A percentile compares a stretch with the other conserved stretches of the same genome.
Conservation (phyloP, 2,329 filamentous ascomycete genomes). For the Colletotrichum sublineola region DNA sequence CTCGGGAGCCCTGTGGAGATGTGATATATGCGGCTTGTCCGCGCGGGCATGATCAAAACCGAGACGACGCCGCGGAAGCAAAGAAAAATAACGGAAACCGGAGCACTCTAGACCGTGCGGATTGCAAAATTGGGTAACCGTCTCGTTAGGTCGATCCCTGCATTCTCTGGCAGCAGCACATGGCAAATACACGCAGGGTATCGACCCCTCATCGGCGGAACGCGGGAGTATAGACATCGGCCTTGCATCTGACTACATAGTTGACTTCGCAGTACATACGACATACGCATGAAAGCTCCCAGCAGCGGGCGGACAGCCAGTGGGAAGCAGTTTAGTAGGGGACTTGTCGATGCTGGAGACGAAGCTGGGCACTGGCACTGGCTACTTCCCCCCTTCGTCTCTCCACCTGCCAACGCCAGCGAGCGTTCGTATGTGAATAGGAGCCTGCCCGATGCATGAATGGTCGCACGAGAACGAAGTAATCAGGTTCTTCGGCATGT, state of each 20-base stretch:
- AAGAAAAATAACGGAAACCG: neutral
- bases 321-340: neutral
- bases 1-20: neutral
- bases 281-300: neutral
- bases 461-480: conserved; percentile 20
- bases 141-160: neutral
- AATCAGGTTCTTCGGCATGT: conserved; percentile 34
- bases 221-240: conserved; percentile 21
- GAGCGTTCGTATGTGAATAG: conserved; percentile 18
- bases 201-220: conserved; percentile 32
- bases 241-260: neutral
- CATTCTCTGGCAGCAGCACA: neutral
- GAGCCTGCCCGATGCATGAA: conserved; percentile 20
- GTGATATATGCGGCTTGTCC: neutral
- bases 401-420: neutral
- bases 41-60: neutral
- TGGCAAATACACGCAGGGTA: conserved; percentile 2
- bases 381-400: neutral
- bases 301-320: neutral
- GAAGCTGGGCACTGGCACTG: neutral
- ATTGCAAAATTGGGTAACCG: neutral
- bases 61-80: neutral
- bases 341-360: neutral
- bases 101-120: neutral
- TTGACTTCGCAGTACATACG: neutral